A percentile compares a stretch with the other conserved stretches of the same genome.
Conservation (phyloP, 495 filamentous ascomycete species). For the Talaromyces thailandensis region DNA sequence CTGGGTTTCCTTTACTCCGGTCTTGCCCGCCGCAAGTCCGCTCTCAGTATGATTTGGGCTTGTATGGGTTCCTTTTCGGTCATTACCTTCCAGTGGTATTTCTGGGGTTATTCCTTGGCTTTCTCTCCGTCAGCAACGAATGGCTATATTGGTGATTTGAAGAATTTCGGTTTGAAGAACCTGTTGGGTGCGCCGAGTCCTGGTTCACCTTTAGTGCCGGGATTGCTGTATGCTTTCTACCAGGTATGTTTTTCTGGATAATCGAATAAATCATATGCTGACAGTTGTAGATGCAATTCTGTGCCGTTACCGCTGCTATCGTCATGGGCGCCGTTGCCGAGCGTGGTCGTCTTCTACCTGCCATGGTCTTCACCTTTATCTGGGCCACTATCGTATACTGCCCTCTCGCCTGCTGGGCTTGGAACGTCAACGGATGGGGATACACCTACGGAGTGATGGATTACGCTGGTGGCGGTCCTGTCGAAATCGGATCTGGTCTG, state of each 20-base stretch:
- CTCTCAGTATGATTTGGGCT: constrained; percentile 62
- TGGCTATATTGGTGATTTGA: constrained; percentile 58
- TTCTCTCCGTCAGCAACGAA: constrained; percentile 56
- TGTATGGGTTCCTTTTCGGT: constrained; percentile 58
- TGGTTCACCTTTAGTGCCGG: constrained; percentile 53
- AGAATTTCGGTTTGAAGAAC: constrained; percentile 58
- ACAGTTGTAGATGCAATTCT: constrained; percentile 79
- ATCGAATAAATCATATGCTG: background rate
- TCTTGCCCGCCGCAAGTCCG: constrained; percentile 54
- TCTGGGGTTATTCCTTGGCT: constrained; percentile 67
- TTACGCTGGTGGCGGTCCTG: constrained; percentile 93
- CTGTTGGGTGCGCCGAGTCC: constrained; percentile 53
- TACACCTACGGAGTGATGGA: constrained; percentile 89
- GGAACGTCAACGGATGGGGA: constrained; percentile 91
- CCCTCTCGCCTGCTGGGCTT: constrained; percentile 89
- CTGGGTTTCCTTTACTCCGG: constrained; percentile 64
- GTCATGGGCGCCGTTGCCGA: constrained; percentile 88
- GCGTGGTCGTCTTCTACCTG: constrained; percentile 86
- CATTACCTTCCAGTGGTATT: constrained; percentile 67
- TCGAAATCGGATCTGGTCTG: constrained; percentile 93
- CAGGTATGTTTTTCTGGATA: constrained; percentile 37
- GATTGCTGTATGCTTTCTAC: constrained; percentile 58
- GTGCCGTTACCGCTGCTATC: constrained; percentile 84
- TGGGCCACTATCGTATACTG: constrained; percentile 98
- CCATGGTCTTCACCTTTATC: constrained; percentile 89